phyloP scores from a whole-genome alignment of 805 yeast genomes.

The Ascoidea tarda region DNA sequence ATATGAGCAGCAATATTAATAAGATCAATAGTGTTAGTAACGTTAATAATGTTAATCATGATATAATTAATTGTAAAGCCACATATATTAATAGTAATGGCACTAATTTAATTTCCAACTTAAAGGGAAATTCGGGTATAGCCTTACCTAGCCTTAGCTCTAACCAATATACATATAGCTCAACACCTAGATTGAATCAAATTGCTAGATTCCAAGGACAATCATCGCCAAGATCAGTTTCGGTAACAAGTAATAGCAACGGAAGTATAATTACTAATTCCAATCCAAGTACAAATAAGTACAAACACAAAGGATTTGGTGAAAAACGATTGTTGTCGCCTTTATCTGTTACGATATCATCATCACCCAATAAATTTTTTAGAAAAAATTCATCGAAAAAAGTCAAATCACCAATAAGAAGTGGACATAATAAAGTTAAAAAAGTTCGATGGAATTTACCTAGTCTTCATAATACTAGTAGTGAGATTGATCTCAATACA shows the following conservation, averaged over 20 bases:
- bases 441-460: slow-evolving; percentile 35
- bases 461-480: not conserved
- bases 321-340: slow-evolving; percentile 11
- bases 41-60: no score
- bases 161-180: slow-evolving; percentile 11
- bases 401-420: slow-evolving; percentile 7
- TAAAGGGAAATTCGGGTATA: no score
- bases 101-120: no score
- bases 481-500: no score
- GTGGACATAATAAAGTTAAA: slow-evolving; percentile 15
- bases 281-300: not conserved
- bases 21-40: no score
- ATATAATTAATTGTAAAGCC: no score
- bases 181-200: slow-evolving; percentile 15
- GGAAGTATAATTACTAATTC: not conserved
- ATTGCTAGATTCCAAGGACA: slow-evolving; percentile 12
- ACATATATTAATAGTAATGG: no score
- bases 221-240: slow-evolving; percentile 11
- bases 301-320: not conserved
- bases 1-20: no score
- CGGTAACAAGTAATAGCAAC: not conserved
- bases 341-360: slow-evolving; percentile 10
- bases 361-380: slow-evolving; percentile 11
- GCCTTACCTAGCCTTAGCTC: not conserved
- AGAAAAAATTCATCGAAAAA: slow-evolving; percentile 2